Evolutionary conservation across 441 rosid genomes (phyloP).

Genomic region (Euphorbia corollata): DNA sequence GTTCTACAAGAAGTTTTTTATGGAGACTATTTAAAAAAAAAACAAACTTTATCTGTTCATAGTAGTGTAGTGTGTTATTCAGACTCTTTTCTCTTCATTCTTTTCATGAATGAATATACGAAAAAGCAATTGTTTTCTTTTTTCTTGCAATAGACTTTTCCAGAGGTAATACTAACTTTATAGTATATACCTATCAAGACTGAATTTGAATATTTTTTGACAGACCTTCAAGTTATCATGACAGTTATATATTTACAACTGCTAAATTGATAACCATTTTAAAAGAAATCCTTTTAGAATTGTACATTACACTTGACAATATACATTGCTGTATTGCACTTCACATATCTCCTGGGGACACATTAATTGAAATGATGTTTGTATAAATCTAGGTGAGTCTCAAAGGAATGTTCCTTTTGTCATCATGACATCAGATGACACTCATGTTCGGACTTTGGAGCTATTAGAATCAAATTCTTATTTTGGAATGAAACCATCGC

Average conservation of each 20-base stretch:
- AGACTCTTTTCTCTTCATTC: neutral
- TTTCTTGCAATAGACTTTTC: neutral
- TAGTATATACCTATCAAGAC: no score
- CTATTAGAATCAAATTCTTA: constrained; percentile 70
- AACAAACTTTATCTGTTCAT: neutral
- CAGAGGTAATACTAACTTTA: neutral
- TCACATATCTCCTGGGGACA: neutral
- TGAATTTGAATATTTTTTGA: neutral
- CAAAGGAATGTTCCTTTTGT: constrained; percentile 68
- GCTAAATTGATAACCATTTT: neutral
- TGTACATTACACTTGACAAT: neutral
- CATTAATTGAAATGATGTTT: constrained; percentile 7
- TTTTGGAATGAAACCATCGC: constrained; percentile 85
- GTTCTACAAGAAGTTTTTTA: neutral
- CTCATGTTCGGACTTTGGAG: constrained; percentile 60
- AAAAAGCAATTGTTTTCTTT: neutral
- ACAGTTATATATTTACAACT: neutral
- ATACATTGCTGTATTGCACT: neutral
- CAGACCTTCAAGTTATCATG: neutral
- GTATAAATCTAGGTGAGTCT: constrained; percentile 36
- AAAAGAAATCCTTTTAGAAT: neutral
- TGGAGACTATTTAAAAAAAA: neutral
- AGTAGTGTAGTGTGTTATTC: neutral
- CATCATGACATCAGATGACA: constrained; percentile 97
- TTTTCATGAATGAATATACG: neutral